A percentile compares a stretch with the other conserved stretches of the same genome.
phyloP scores from a whole-genome alignment of 169 alveolate genomes.

The Plasmodium berghei region DNA sequence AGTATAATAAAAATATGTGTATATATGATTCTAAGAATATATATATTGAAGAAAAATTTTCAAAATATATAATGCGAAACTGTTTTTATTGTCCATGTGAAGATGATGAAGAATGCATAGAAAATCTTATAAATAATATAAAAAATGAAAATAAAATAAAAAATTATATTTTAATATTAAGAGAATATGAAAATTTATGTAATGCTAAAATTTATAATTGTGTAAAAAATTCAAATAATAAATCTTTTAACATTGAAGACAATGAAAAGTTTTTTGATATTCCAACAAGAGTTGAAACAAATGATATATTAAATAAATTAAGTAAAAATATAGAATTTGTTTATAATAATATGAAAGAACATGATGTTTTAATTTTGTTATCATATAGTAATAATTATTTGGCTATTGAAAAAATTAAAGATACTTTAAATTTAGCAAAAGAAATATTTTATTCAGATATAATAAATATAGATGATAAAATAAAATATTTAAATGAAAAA shows the following conservation, averaged over 20 bases:
- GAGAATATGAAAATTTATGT: conserved; percentile 74
- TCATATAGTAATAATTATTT: conserved; percentile 61
- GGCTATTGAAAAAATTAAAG: conserved; percentile 67
- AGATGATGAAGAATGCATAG: conserved; percentile 58
- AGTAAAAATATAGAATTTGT: conserved; percentile 55
- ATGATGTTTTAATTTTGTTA: conserved; percentile 44
- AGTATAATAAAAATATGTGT: conserved; percentile 45
- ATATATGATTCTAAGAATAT: conserved; percentile 63
- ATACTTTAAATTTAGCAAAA: conserved; percentile 49
- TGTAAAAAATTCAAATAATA: conserved; percentile 16
- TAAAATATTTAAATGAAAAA: conserved; percentile 17
- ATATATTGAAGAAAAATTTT: conserved; percentile 49
- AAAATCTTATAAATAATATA: conserved; percentile 40
- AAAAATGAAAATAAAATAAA: conserved; percentile 71
- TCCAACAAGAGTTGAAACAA: conserved; percentile 69
- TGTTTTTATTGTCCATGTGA: conserved; percentile 65
- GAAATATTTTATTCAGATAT: conserved; percentile 39
- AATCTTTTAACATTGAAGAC: conserved; percentile 28
- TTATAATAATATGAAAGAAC: conserved; percentile 22
- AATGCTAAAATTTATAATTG: conserved; percentile 54
- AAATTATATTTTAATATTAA: conserved; percentile 52
- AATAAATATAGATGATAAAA: conserved; percentile 26
- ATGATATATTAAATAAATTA: conserved; percentile 27
- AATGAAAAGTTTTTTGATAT: conserved; percentile 39
- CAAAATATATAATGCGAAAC: conserved; percentile 15